phyloP scores from a whole-genome alignment of 441 rosid genomes.

The Mallotus japonicus region DNA sequence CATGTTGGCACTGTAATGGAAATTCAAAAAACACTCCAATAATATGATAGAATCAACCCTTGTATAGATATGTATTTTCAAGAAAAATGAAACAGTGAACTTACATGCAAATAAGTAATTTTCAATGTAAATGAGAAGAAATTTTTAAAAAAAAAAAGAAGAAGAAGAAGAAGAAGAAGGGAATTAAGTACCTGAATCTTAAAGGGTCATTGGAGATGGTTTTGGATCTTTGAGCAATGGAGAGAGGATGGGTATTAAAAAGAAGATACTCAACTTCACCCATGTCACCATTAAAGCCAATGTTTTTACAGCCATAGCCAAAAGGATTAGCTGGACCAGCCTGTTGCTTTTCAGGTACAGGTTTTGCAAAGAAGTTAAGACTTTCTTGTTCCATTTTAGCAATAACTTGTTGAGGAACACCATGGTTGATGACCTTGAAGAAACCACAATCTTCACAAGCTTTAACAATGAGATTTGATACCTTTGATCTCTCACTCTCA shows the following conservation, averaged over 20 bases:
- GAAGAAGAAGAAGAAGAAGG: neutral
- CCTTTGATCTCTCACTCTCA: conserved; percentile 47
- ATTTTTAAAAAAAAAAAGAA: neutral
- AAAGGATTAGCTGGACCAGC: conserved; percentile 57
- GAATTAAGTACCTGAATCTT: conserved; percentile 48
- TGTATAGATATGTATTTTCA: no score
- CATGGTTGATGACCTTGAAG: conserved; percentile 80
- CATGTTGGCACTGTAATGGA: neutral
- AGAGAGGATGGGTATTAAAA: conserved; percentile 46
- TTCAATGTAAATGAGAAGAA: neutral
- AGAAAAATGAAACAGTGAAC: no score
- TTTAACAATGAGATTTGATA: conserved; percentile 47
- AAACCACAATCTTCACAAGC: conserved; percentile 75
- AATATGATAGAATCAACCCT: no score
- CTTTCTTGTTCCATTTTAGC: conserved; percentile 58
- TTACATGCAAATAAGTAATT: no score
- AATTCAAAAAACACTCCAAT: neutral
- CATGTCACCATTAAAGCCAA: conserved; percentile 73
- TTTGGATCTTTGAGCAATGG: conserved; percentile 36
- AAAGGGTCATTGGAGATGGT: conserved; percentile 45
- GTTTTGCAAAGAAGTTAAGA: conserved; percentile 51
- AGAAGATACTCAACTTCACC: conserved; percentile 87
- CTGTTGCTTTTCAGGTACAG: conserved; percentile 50
- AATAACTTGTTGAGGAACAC: conserved; percentile 43
- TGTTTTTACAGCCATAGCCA: conserved; percentile 79